Percentiles rank a stretch among this genome's conserved stretches.
Evolutionary conservation across 352 stramenopile genomes (phyloP).

Genomic region (Globisporangium solare): DNA sequence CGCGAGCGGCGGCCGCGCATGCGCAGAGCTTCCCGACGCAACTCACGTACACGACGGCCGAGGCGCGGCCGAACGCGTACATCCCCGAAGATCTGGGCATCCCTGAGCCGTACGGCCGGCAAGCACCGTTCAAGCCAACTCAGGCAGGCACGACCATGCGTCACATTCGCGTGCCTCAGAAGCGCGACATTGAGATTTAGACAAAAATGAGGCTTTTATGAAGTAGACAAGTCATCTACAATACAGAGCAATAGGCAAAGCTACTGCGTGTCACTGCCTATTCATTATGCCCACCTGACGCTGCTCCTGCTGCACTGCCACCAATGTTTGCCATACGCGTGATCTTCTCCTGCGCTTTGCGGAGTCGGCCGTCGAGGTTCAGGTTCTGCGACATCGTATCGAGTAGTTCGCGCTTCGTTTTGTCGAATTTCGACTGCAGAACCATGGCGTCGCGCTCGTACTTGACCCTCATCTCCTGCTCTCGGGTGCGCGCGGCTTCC

Average conservation of each 20-base stretch:
- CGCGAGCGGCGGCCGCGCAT: slow-evolving; percentile 31
- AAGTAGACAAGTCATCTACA: background rate
- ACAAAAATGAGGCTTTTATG: background rate
- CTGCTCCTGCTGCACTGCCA: background rate
- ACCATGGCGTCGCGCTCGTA: slow-evolving; percentile 40
- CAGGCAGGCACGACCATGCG: slow-evolving; percentile 88
- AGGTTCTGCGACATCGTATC: slow-evolving; percentile 64
- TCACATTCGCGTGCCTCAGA: slow-evolving; percentile 87
- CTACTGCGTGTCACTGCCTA: background rate
- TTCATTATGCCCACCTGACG: background rate
- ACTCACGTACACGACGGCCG: slow-evolving; percentile 84
- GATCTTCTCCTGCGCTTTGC: slow-evolving; percentile 71
- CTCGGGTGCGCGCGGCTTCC: slow-evolving; percentile 24
- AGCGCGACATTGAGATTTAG: slow-evolving; percentile 91
- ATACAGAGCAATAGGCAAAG: background rate
- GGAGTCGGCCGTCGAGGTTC: slow-evolving; percentile 52
- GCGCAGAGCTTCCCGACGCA: slow-evolving; percentile 66
- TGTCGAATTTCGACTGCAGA: slow-evolving; percentile 64
- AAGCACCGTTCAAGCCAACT: slow-evolving; percentile 91
- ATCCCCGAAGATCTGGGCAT: slow-evolving; percentile 91
- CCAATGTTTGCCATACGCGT: slow-evolving; percentile 25
- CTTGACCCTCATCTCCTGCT: slow-evolving; percentile 33
- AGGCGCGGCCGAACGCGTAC: slow-evolving; percentile 91
- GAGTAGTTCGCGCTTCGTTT: slow-evolving; percentile 72
- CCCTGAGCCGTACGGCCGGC: slow-evolving; percentile 89